Base-by-base conservation (phyloP, 2,329 filamentous ascomycete species). In the Cytospora piceicola region DNA sequence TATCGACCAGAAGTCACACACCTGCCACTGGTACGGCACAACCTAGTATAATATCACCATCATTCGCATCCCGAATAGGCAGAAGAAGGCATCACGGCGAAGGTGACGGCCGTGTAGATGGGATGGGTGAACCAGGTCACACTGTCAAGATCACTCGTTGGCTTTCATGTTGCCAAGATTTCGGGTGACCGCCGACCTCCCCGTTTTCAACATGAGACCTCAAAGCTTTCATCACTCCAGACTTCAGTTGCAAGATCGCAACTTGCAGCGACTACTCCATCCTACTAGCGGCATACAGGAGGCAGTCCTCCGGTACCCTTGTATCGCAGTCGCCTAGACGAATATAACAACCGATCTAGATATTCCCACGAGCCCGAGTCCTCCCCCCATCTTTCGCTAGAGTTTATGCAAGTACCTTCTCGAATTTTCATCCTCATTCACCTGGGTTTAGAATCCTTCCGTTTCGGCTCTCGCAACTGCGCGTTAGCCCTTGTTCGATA, bases 331-430 rank as follows among this genome's bases (percentile, higher is more conserved):
- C 90, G 73, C 92, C 90, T 67, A 94, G 79, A 36, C 91, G 80
- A 67, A 94, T 92, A 76, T 93, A 94, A 77, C 96, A 92, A 64
- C 93, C 93, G 29, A 96, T 82, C 61, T 92, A 91, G 71, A 96
- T 90, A 76, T 95, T 93, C 68, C 92, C 93, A 74, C 93, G 91
- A n/a, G 92, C 92, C 90, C 90, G 91, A 29, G 90, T 90, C 32
- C 89, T 86, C 24, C 88, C 87, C 64, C 91, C 82, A 11, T 59
- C 58, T 58, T 88, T 86, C 55, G 88, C 84, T 39, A 94, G 82
- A 24, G 89, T 85, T 66, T 89, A 84, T 70, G 87, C 83, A 55
- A 94, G 82, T 67, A 86, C 83, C 71, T 82, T 77, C 75, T 89
- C 83, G 72, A 92, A 93, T 1, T 87, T 88, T 81, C 77, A 9